A percentile compares a stretch with the other conserved stretches of the same genome.
These are phyloP conservation scores for Calonectria naviculata DNA, from an alignment of 2,329 filamentous ascomycete genomes.

Conservation along the genomic window DNA sequence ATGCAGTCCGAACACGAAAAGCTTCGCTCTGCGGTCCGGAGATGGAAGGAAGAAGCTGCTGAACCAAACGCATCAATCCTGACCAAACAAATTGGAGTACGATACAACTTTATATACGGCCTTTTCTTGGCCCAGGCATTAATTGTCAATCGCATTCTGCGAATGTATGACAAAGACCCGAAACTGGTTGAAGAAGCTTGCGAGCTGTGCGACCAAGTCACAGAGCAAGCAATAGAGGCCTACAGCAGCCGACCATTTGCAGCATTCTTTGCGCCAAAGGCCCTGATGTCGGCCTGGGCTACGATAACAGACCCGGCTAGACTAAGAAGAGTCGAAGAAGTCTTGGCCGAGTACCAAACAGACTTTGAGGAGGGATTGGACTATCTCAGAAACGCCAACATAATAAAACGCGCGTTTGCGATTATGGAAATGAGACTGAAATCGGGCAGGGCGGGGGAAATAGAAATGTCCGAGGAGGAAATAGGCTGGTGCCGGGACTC, in stretches of 20 bases:
- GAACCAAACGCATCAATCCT: background rate
- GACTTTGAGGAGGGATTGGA: background rate
- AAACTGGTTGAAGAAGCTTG: background rate
- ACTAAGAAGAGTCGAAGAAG: background rate
- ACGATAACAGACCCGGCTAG: background rate
- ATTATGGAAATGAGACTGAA: background rate
- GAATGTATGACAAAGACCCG: background rate
- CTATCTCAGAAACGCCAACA: background rate
- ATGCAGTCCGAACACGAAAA: background rate
- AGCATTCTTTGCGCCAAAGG: constrained; percentile 2
- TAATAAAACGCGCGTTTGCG: background rate
- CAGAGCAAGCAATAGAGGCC: background rate
- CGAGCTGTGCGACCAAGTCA: background rate
- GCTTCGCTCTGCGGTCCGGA: background rate
- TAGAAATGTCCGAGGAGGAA: background rate
- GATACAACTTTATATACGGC: constrained; percentile 8
- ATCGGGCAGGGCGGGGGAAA: background rate
- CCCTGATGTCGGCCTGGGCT: constrained; percentile 5
- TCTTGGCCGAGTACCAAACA: background rate
- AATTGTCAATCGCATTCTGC: constrained; percentile 8
- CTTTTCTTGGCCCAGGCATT: constrained; percentile 2
- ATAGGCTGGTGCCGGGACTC: background rate
- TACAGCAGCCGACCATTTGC: background rate
- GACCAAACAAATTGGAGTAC: background rate
- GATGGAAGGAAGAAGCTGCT: background rate